These are phyloP conservation scores for Melaleuca quinquenervia DNA, from an alignment of 345 rosid species.

Conservation along the genomic window DNA sequence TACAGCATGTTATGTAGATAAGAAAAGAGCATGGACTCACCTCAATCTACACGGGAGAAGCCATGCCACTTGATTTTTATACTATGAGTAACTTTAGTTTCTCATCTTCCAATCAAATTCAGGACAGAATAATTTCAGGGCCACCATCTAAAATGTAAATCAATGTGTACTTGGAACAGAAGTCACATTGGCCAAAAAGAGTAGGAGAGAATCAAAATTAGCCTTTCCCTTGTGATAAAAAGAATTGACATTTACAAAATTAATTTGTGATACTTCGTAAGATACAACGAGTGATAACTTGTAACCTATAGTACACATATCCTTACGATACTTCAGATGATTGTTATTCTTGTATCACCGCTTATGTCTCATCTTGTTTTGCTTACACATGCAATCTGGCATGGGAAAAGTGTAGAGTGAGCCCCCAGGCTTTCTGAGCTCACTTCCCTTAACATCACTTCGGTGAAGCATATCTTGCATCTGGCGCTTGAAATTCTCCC, in stretches of 20 bases:
- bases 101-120: not conserved
- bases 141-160: not conserved
- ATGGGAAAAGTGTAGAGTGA: slow-evolving; percentile 84
- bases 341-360: not conserved
- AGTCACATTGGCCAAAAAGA: not conserved
- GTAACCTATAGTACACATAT: not conserved
- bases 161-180: not conserved
- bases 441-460: slow-evolving; percentile 65
- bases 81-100: not conserved
- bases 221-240: not conserved
- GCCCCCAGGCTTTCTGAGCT: slow-evolving; percentile 50
- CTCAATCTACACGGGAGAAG: not conserved
- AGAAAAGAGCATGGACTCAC: not conserved
- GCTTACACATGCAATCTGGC: slow-evolving; percentile 96
- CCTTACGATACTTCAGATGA: not conserved
- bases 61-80: not conserved
- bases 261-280: not conserved
- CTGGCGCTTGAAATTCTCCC: slow-evolving; percentile 75
- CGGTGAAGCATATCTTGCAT: slow-evolving; percentile 74
- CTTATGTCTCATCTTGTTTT: slow-evolving; percentile 7
- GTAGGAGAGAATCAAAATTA: not conserved
- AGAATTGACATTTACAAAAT: not conserved
- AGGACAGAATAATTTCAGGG: not conserved
- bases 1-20: not conserved
- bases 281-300: not conserved